These are phyloP conservation scores for Backusella circina DNA, from an alignment of 192 early-diverging fungal genomes.

Conservation along the genomic window DNA sequence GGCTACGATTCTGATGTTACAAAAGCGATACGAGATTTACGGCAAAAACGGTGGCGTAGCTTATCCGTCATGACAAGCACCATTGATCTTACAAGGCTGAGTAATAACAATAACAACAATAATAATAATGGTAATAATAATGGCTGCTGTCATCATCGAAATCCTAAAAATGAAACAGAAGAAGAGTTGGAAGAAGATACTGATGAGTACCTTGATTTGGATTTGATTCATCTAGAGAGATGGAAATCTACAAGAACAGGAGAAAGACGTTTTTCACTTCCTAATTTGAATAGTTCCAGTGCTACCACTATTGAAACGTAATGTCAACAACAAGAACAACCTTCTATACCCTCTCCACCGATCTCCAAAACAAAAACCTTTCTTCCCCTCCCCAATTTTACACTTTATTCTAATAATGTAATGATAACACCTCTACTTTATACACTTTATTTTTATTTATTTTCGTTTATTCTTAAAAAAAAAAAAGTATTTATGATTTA, in stretches of 20 bases:
- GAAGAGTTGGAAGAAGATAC: background rate
- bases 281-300: background rate
- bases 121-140: background rate
- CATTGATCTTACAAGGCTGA: background rate
- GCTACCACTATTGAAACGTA: background rate
- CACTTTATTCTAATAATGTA: background rate
- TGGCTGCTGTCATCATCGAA: background rate
- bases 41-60: background rate
- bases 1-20: slow-evolving; percentile 28
- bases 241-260: background rate
- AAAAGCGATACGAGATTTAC: slow-evolving; percentile 8
- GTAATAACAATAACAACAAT: background rate
- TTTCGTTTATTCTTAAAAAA: too few species aligned
- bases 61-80: background rate
- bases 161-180: background rate
- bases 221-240: background rate
- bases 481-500: background rate
- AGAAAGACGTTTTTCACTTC: slow-evolving; percentile 1
- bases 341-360: background rate
- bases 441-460: background rate
- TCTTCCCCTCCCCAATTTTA: background rate
- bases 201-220: background rate
- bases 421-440: background rate
- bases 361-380: background rate
- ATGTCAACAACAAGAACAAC: background rate